Percentiles rank a stretch among this genome's conserved stretches.
These are phyloP conservation scores for Babesia ovis DNA, from an alignment of 169 alveolate species.

Conservation along the genomic window DNA sequence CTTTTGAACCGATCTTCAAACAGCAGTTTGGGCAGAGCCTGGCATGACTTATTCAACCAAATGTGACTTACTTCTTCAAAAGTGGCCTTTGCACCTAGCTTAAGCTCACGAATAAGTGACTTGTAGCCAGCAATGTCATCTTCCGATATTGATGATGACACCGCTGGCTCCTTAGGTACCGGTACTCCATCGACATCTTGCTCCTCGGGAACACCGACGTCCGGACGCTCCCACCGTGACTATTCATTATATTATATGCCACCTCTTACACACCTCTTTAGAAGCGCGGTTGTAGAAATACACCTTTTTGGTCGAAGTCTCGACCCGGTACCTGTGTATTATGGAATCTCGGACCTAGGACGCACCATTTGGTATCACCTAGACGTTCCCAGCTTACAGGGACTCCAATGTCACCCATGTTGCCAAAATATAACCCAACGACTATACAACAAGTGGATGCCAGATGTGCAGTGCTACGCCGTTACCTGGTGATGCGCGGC, in stretches of 20 bases:
- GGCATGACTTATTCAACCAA: neutral
- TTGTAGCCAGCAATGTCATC: slow-evolving; percentile 40
- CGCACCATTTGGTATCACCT: slow-evolving; percentile 59
- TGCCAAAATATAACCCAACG: too few species aligned
- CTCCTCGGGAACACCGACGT: slow-evolving; percentile 37
- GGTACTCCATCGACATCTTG: slow-evolving; percentile 1
- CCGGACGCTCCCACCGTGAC: slow-evolving; percentile 64
- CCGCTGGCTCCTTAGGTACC: slow-evolving; percentile 26
- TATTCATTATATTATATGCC: neutral
- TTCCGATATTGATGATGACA: neutral
- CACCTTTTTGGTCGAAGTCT: slow-evolving; percentile 45
- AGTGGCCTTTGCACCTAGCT: slow-evolving; percentile 19
- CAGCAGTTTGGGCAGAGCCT: slow-evolving; percentile 55
- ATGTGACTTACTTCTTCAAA: slow-evolving; percentile 39
- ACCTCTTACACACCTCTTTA: slow-evolving; percentile 37
- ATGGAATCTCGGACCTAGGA: neutral
- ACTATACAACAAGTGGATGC: too few species aligned
- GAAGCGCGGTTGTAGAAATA: slow-evolving; percentile 59
- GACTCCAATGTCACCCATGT: slow-evolving; percentile 44
- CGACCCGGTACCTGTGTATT: slow-evolving; percentile 56
- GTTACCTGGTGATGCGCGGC: too few species aligned
- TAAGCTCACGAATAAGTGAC: slow-evolving; percentile 41
- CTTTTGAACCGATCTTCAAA: slow-evolving; percentile 25
- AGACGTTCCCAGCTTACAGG: slow-evolving; percentile 57
- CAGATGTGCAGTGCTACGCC: too few species aligned